These are phyloP conservation scores for Huntiella bhutanensis DNA, from an alignment of 2,329 filamentous ascomycete species.

Conservation along the genomic window DNA sequence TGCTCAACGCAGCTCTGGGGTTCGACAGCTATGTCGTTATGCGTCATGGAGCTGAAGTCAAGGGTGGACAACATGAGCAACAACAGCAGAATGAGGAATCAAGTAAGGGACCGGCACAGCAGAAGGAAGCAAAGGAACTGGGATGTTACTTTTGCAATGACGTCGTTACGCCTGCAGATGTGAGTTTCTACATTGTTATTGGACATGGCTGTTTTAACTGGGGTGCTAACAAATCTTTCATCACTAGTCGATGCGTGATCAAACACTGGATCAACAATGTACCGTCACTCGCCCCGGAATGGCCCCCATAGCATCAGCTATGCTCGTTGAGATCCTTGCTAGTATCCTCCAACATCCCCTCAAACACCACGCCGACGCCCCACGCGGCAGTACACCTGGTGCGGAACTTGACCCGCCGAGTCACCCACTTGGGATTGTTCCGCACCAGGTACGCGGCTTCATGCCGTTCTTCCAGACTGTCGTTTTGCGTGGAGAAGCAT, in stretches of 20 bases:
- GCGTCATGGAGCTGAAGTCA: slow-evolving; percentile 61
- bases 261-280: slow-evolving; percentile 93
- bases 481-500: slow-evolving; percentile 53
- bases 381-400: slow-evolving; percentile 25
- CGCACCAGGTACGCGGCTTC: slow-evolving; percentile 66
- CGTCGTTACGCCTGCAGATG: slow-evolving; percentile 82
- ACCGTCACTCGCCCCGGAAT: slow-evolving; percentile 90
- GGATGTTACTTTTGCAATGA: slow-evolving; percentile 99
- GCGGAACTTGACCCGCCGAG: slow-evolving; percentile 37
- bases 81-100: slow-evolving; percentile 31
- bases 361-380: slow-evolving; percentile 39
- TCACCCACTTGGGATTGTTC: slow-evolving; percentile 49
- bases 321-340: slow-evolving; percentile 76
- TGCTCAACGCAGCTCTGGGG: slow-evolving; percentile 88
- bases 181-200: slow-evolving; percentile 29
- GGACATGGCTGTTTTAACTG: slow-evolving; percentile 10
- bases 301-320: slow-evolving; percentile 75
- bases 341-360: slow-evolving; percentile 76
- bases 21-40: slow-evolving; percentile 97
- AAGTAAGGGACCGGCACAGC: slow-evolving; percentile 23
- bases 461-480: slow-evolving; percentile 56
- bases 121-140: slow-evolving; percentile 37
- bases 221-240: slow-evolving; percentile 13
- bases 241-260: slow-evolving; percentile 68
- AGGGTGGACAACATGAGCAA: slow-evolving; percentile 7